Evolutionary conservation across 148 eudicot species (phyloP).

Genomic region (Limonium bicolor): DNA sequence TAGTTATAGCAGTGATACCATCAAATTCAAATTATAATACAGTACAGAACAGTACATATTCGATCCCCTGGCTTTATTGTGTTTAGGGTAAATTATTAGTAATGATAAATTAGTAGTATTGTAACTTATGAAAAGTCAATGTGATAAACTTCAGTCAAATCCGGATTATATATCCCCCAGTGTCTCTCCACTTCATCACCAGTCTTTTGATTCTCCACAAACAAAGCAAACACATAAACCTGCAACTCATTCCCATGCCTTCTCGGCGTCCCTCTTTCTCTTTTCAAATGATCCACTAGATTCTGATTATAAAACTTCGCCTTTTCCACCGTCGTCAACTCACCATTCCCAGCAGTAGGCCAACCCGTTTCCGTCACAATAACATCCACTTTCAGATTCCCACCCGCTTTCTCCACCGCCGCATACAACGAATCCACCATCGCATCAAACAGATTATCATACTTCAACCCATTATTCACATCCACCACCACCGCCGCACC

Average conservation of each 20-base stretch:
- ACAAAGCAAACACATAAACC: conserved; percentile 21
- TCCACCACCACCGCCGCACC: neutral
- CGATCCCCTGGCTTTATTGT: too few relatives aligned
- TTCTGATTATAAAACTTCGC: conserved; percentile 20
- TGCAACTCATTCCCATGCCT: conserved; percentile 7
- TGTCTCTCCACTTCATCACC: conserved; percentile 18
- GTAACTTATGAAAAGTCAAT: too few relatives aligned
- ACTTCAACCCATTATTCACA: conserved; percentile 14
- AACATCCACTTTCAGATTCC: conserved; percentile 1
- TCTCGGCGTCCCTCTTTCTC: conserved; percentile 17
- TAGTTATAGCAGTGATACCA: too few relatives aligned
- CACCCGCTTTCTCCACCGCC: conserved; percentile 24
- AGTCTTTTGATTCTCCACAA: conserved; percentile 19
- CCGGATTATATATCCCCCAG: conserved; percentile 19
- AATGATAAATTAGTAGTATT: too few relatives aligned
- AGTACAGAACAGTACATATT: too few relatives aligned
- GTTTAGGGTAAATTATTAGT: too few relatives aligned
- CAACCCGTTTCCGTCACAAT: conserved; percentile 26
- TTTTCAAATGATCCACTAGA: conserved; percentile 7
- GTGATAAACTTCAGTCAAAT: too few relatives aligned
- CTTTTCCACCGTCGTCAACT: conserved; percentile 14
- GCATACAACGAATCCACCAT: conserved; percentile 20
- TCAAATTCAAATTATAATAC: too few relatives aligned
- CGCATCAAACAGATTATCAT: conserved; percentile 31
- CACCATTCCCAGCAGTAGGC: conserved; percentile 21